Evolutionary conservation across 1,284 basidiomycete genomes (phyloP).

Genomic region (Porphyrellus sp.): DNA sequence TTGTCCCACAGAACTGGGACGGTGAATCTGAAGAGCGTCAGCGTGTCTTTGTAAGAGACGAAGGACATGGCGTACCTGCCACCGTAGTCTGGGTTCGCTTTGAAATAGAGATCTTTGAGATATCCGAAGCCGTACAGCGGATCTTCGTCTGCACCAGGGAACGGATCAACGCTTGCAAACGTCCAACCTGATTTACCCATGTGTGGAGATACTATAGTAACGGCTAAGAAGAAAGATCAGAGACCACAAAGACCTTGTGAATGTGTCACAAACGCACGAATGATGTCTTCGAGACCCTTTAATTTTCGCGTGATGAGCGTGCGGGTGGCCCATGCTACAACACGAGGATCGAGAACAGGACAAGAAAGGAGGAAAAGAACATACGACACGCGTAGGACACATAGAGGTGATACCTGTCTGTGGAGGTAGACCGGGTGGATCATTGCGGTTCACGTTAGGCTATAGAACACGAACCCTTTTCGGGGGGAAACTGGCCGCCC

Average conservation of each 20-base stretch:
- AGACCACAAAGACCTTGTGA: background rate
- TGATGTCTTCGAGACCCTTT: conserved; percentile 86
- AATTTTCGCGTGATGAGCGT: conserved; percentile 85
- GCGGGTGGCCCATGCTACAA: conserved; percentile 87
- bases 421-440: background rate
- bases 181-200: conserved; percentile 88
- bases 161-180: conserved; percentile 70
- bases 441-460: background rate
- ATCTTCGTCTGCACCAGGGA: conserved; percentile 72
- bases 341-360: background rate
- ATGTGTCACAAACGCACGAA: conserved; percentile 50
- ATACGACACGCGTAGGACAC: conserved; percentile 78
- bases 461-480: conserved; percentile 56
- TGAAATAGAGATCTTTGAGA: conserved; percentile 84
- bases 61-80: conserved; percentile 46
- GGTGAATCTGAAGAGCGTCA: conserved; percentile 56
- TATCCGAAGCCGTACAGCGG: conserved; percentile 65
- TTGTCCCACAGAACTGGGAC: conserved; percentile 95
- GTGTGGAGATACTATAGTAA: conserved; percentile 82
- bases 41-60: background rate
- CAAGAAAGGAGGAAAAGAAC: conserved; percentile 29
- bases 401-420: conserved; percentile 87
- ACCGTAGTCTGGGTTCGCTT: conserved; percentile 66
- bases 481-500: conserved; percentile 76
- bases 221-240: conserved; percentile 38